These are phyloP conservation scores for Lasiosphaeria hispida DNA, from an alignment of 495 filamentous ascomycete species.

Conservation along the genomic window DNA sequence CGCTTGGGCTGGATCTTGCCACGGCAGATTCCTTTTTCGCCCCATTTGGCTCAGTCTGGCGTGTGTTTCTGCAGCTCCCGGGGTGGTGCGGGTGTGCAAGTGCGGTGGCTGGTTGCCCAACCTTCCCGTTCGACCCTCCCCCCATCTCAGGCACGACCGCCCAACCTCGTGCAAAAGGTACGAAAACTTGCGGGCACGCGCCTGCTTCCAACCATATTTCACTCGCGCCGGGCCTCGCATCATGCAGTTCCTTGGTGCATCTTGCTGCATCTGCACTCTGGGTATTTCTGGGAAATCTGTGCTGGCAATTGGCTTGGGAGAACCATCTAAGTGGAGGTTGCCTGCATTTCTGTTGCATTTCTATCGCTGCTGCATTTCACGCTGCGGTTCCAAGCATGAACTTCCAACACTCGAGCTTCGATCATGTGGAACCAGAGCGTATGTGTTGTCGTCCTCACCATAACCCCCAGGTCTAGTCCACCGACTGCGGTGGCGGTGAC, in stretches of 20 bases:
- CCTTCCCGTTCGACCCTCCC: background rate
- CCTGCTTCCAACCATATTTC: conserved; percentile 26
- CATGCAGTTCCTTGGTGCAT: conserved; percentile 23
- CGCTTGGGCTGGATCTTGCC: no score
- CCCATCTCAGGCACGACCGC: conserved; percentile 11
- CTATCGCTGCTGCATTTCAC: background rate
- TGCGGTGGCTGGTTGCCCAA: conserved; percentile 12
- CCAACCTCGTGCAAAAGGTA: conserved; percentile 14
- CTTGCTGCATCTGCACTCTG: conserved; percentile 1
- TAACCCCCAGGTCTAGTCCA: no score
- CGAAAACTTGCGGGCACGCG: conserved; percentile 4
- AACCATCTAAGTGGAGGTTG: conserved; percentile 10
- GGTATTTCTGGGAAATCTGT: conserved; percentile 6
- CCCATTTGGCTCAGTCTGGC: no score
- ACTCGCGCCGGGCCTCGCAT: conserved; percentile 17
- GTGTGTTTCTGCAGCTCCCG: no score
- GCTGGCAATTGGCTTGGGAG: conserved; percentile 19
- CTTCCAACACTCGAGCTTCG: conserved; percentile 24
- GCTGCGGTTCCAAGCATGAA: conserved; percentile 19
- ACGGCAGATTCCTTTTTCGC: no score
- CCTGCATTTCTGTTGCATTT: conserved; percentile 1
- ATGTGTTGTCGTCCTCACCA: conserved; percentile 20
- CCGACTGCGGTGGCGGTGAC: no score
- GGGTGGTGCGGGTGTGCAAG: no score
- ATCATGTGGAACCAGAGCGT: conserved; percentile 31